Evolutionary conservation across 108 stramenopile species (phyloP), one percentile per base, ranked within the genome.

Genomic region (Fragilariopsis cylindrus): DNA sequence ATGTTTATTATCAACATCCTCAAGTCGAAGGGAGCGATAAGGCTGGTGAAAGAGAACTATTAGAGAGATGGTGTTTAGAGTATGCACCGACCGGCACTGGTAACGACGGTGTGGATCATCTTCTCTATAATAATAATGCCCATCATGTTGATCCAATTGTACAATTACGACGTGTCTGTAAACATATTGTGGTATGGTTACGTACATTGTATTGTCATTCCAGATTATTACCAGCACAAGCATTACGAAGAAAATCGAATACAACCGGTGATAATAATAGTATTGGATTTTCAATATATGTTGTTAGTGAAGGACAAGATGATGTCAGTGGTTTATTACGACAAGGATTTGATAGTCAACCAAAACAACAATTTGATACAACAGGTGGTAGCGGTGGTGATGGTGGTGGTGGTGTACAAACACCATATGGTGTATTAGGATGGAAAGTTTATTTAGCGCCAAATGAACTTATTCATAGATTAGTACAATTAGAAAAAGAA

Each of bases 51-150:
- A 72, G 88, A 11, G 94, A 90, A 73, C 70, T 95, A 30, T 62
- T 95, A 70, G 91, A 95, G 74, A 82, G 91, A 57, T 95, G 91
- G 91, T 95, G 89, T 71, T 71, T 95, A 46, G 90, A 95, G 48
- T 95, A 95, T 69, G 72, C 69, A 41, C 76, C 78, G 13, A 72
- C 74, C 45, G 55, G 72, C 18, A 77, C 42, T 3, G 71, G 30
- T 41, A 7, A n/a, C 21, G 67, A 55, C 69, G 72, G 46, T 67
- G 16, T 60, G 60, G 60, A n/a, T 18, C 46, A 48, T 18, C 4
- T 55, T 16, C 21, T 21, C 56, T 43, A 21, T 45, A 41, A 40
- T 62, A 16, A 65, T 21, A 73, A 19, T 15, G n/a, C 13, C 57
- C 62, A 49, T 18, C 21, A 16, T 60, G 49, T 45, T 7, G 86